Evolutionary conservation across 805 yeast species (phyloP).

Genomic region (Wickerhamiella hasegawae): DNA sequence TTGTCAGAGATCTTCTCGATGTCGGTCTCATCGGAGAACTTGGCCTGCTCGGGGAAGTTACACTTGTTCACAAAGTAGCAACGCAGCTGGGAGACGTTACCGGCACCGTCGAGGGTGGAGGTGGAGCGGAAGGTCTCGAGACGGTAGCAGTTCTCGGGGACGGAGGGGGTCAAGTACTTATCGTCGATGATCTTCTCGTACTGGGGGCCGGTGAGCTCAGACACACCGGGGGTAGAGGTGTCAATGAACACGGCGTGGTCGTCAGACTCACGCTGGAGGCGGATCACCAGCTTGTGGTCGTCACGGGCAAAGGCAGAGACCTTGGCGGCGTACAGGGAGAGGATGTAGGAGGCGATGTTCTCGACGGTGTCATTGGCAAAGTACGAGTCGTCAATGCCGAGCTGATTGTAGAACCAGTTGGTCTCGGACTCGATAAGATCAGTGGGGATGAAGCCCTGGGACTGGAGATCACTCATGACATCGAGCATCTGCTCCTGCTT

Average conservation of each 20-base stretch:
- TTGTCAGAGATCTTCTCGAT: slow-evolving; percentile 60
- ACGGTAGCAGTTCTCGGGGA: slow-evolving; percentile 34
- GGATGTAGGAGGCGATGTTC: slow-evolving; percentile 69
- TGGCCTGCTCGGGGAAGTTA: slow-evolving; percentile 27
- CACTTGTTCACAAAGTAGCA: slow-evolving; percentile 79
- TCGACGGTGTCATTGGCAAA: slow-evolving; percentile 74
- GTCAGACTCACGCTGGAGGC: slow-evolving; percentile 60
- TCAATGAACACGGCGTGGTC: slow-evolving; percentile 89
- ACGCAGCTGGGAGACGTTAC: slow-evolving; percentile 34
- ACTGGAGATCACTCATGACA: slow-evolving; percentile 68
- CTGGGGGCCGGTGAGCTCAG: slow-evolving; percentile 28
- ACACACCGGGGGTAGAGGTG: slow-evolving; percentile 38
- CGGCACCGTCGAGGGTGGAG: slow-evolving; percentile 19
- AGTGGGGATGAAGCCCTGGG: slow-evolving; percentile 81
- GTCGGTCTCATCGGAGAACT: slow-evolving; percentile 28
- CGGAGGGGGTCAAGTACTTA: slow-evolving; percentile 36
- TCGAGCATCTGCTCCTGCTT: slow-evolving; percentile 63
- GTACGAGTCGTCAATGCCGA: slow-evolving; percentile 86
- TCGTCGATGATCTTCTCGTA: slow-evolving; percentile 73
- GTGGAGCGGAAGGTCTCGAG: slow-evolving; percentile 68
- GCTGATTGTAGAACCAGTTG: slow-evolving; percentile 69
- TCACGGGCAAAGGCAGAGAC: slow-evolving; percentile 68
- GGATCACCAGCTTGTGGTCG: slow-evolving; percentile 43
- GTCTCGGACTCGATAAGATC: slow-evolving; percentile 71
- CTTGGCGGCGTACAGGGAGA: slow-evolving; percentile 83